These are phyloP conservation scores for Lichtheimia corymbifera DNA, from an alignment of 371 early-diverging fungal species.

Conservation along the genomic window DNA sequence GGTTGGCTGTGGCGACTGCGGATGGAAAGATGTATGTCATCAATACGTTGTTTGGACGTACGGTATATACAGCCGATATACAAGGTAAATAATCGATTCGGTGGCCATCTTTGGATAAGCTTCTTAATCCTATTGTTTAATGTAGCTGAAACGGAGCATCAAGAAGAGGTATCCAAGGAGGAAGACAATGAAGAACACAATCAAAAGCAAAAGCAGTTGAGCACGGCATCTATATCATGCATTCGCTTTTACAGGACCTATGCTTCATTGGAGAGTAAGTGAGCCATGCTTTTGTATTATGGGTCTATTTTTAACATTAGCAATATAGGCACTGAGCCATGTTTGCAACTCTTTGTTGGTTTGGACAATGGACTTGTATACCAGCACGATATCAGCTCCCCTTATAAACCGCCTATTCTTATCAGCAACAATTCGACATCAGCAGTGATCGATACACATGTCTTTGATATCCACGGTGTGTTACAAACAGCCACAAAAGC, in stretches of 20 bases:
- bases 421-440: not conserved
- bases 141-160: too few relatives aligned
- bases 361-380: slow-evolving; percentile 36
- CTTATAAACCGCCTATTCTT: not conserved
- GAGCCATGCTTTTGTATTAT: not conserved
- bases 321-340: not conserved
- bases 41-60: not conserved
- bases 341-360: slow-evolving; percentile 26
- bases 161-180: too few relatives aligned
- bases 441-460: slow-evolving; percentile 19
- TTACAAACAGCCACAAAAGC: slow-evolving; percentile 5
- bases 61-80: not conserved
- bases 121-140: too few relatives aligned
- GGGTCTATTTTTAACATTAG: too few relatives aligned
- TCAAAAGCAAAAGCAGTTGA: too few relatives aligned
- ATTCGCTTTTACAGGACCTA: slow-evolving; percentile 2
- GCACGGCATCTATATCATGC: not conserved
- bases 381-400: slow-evolving; percentile 23
- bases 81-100: slow-evolving; percentile 4
- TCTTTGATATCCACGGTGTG: slow-evolving; percentile 26
- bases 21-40: slow-evolving; percentile 8
- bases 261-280: slow-evolving; percentile 7
- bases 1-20: slow-evolving; percentile 1
- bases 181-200: too few relatives aligned
- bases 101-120: not conserved